Conservation (phyloP, 2,329 filamentous ascomycete species). For the Penicillium thymicola region DNA sequence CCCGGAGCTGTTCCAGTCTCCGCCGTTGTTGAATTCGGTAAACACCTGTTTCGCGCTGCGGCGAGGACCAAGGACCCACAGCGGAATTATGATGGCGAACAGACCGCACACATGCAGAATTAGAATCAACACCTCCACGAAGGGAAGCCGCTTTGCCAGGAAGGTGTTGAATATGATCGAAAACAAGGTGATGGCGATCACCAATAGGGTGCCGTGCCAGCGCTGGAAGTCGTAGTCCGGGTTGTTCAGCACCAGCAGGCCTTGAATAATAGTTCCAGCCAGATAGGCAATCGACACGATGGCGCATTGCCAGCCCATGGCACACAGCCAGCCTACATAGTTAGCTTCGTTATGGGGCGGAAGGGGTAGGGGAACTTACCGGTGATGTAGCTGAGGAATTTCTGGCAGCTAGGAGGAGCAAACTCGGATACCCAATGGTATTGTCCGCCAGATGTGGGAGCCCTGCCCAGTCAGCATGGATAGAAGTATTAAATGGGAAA, state of each 20-base stretch:
- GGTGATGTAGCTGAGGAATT: constrained; percentile 31
- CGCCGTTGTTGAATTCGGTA: constrained; percentile 1
- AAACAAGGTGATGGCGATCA: constrained; percentile 19
- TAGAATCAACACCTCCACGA: constrained; percentile 30
- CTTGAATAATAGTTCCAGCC: constrained; percentile 34
- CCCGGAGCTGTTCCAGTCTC: neutral
- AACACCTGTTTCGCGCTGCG: neutral
- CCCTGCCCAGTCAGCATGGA: constrained; percentile 17
- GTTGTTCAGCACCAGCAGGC: constrained; percentile 31
- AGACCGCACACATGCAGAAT: constrained; percentile 33
- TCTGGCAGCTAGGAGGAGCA: constrained; percentile 32
- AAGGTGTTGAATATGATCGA: constrained; percentile 31
- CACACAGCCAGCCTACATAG: constrained; percentile 28
- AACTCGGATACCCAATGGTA: constrained; percentile 19
- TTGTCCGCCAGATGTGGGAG: constrained; percentile 35
- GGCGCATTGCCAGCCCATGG: constrained; percentile 30
- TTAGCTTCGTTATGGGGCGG: neutral
- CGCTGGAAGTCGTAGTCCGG: neutral
- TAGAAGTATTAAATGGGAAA: neutral
- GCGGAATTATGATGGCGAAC: constrained; percentile 33
- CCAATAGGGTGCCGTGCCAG: constrained; percentile 6
- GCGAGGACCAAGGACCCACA: constrained; percentile 21
- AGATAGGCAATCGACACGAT: constrained; percentile 24
- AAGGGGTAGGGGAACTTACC: neutral
- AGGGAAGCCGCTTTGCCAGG: constrained; percentile 26